These are phyloP conservation scores for Knufia petricola DNA, from an alignment of 2,329 filamentous ascomycete genomes.

Conservation along the genomic window DNA sequence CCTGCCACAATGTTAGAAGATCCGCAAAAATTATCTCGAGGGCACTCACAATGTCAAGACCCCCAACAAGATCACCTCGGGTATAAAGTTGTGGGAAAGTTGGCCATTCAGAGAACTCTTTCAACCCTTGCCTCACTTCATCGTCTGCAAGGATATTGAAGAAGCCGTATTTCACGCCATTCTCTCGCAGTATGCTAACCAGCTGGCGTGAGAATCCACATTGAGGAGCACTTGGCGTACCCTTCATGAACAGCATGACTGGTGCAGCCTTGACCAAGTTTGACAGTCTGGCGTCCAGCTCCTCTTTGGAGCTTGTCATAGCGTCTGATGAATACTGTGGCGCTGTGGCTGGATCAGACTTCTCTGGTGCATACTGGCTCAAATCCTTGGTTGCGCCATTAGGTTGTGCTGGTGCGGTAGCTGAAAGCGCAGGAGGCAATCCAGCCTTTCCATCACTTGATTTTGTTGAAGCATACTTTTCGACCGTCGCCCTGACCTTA, in stretches of 20 bases:
- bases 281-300: constrained; percentile 67
- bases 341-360: constrained; percentile 37
- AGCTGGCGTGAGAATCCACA: constrained; percentile 90
- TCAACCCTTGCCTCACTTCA: constrained; percentile 89
- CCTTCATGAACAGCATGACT: constrained; percentile 97
- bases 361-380: constrained; percentile 36
- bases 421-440: constrained; percentile 33
- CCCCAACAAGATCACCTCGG: constrained; percentile 79
- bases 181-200: constrained; percentile 76
- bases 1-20: constrained; percentile 40
- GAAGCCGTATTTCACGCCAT: constrained; percentile 86
- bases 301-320: constrained; percentile 59
- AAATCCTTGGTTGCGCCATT: constrained; percentile 29
- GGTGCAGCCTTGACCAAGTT: constrained; percentile 90
- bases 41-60: constrained; percentile 79
- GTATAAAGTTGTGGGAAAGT: constrained; percentile 95
- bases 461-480: constrained; percentile 59
- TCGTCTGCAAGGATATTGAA: constrained; percentile 98
- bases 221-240: constrained; percentile 76
- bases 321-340: constrained; percentile 39
- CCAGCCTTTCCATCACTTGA: constrained; percentile 28
- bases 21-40: not conserved
- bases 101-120: constrained; percentile 97
- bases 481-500: constrained; percentile 76
- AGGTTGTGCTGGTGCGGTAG: constrained; percentile 22